A percentile compares a stretch with the other conserved stretches of the same genome.
These are phyloP conservation scores for Lactarius trivialis DNA, from an alignment of 768 basidiomycete genomes.

Conservation along the genomic window DNA sequence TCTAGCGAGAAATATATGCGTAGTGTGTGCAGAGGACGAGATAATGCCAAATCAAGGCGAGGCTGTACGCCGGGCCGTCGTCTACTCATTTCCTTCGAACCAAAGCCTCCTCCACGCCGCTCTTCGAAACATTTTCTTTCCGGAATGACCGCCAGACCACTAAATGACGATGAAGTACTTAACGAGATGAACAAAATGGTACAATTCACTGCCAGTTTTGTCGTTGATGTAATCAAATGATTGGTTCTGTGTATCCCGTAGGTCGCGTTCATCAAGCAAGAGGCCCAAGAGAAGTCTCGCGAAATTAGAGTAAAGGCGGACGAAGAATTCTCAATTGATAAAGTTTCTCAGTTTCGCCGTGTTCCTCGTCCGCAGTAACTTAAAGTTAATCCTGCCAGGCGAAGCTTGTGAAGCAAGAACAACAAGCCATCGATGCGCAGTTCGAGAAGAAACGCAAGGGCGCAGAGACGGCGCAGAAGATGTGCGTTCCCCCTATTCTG, in stretches of 20 bases:
- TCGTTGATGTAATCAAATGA: slow-evolving; percentile 3
- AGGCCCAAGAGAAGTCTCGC: slow-evolving; percentile 93
- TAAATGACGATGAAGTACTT: slow-evolving; percentile 93
- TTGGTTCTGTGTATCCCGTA: slow-evolving; percentile 1
- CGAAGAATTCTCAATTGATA: slow-evolving; percentile 98
- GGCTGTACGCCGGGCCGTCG: not conserved
- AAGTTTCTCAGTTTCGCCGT: slow-evolving; percentile 41
- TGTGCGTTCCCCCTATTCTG: slow-evolving; percentile 45
- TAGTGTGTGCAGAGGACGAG: not conserved
- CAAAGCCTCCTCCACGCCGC: not conserved
- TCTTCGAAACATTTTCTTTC: not conserved
- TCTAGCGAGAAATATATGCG: not conserved
- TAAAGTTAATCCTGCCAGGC: slow-evolving; percentile 47
- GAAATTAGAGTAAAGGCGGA: slow-evolving; percentile 98
- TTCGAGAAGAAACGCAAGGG: slow-evolving; percentile 97
- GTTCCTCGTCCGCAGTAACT: not conserved
- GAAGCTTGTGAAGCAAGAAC: slow-evolving; percentile 94
- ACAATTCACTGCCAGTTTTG: slow-evolving; percentile 22
- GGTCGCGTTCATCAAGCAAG: slow-evolving; percentile 99
- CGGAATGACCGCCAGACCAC: slow-evolving; percentile 64
- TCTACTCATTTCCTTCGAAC: not conserved
- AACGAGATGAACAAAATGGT: slow-evolving; percentile 99
- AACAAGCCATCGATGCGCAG: slow-evolving; percentile 87
- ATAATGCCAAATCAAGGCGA: not conserved
- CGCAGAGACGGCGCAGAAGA: slow-evolving; percentile 91